Evolutionary conservation across 305 asterid species (phyloP).

Genomic region (Fraxinus paxiana): DNA sequence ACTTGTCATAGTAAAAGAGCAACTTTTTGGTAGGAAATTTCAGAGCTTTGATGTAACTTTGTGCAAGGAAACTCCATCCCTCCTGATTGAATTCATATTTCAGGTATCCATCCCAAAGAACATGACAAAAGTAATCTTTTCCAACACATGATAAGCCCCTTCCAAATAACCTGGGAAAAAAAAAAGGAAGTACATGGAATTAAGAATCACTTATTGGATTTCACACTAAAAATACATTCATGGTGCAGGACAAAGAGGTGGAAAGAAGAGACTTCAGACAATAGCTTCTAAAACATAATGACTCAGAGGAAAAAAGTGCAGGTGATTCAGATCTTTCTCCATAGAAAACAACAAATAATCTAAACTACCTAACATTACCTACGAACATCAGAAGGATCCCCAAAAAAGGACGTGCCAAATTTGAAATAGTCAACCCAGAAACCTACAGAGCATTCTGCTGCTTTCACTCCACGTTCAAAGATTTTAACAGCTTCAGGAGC

Average conservation of each 20-base stretch:
- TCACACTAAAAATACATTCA: constrained; percentile 14
- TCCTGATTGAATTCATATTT: constrained; percentile 62
- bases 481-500: constrained; percentile 59
- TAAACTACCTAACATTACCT: constrained; percentile 47
- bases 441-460: constrained; percentile 64
- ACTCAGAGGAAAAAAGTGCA: neutral
- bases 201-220: constrained; percentile 16
- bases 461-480: constrained; percentile 58
- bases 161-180: constrained; percentile 59
- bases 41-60: constrained; percentile 68
- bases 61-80: constrained; percentile 74
- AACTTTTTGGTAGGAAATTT: constrained; percentile 75
- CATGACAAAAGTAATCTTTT: constrained; percentile 72
- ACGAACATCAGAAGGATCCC: constrained; percentile 69
- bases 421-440: constrained; percentile 79
- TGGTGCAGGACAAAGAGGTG: constrained; percentile 14
- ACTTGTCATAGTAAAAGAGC: constrained; percentile 70
- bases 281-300: constrained; percentile 7
- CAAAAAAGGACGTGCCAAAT: constrained; percentile 50
- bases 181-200: constrained; percentile 5
- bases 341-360: constrained; percentile 20
- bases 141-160: constrained; percentile 73
- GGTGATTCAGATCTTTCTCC: neutral
- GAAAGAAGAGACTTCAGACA: constrained; percentile 9
- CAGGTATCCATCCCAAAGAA: constrained; percentile 80